Conservation (phyloP, 108 stramenopile genomes). For the Tribonema minus region DNA sequence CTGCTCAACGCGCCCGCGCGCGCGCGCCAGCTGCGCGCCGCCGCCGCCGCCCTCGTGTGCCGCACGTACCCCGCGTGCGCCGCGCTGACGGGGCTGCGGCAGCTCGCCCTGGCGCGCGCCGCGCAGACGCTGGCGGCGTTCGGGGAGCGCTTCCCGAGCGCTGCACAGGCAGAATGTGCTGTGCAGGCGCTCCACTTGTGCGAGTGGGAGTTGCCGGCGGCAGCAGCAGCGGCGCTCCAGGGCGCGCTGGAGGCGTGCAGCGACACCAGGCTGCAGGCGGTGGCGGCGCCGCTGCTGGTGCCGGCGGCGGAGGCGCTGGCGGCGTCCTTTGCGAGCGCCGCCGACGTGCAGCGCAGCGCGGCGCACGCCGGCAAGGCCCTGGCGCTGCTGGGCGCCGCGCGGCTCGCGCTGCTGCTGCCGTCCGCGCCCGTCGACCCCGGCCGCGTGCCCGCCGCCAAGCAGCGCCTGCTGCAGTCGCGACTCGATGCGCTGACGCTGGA, state of each 20-base stretch:
- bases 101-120: background rate
- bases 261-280: background rate
- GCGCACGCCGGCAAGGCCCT: conserved; percentile 54
- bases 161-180: no score
- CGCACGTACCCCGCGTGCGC: no score
- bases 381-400: conserved; percentile 69
- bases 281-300: background rate
- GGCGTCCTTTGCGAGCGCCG: background rate
- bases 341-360: background rate
- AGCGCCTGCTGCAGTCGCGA: conserved; percentile 56
- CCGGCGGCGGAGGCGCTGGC: background rate
- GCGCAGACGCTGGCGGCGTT: background rate
- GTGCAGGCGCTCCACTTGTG: no score
- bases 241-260: background rate
- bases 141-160: no score
- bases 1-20: background rate
- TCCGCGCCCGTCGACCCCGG: conserved; percentile 88
- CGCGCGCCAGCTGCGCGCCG: background rate
- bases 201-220: no score
- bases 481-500: conserved; percentile 54
- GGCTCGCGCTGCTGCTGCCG: conserved; percentile 70
- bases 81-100: background rate
- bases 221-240: no score
- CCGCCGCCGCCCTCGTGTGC: no score
- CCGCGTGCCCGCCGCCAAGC: conserved; percentile 71